Conservation (phyloP, 306 rosid species). For the Crotalaria pallida region DNA sequence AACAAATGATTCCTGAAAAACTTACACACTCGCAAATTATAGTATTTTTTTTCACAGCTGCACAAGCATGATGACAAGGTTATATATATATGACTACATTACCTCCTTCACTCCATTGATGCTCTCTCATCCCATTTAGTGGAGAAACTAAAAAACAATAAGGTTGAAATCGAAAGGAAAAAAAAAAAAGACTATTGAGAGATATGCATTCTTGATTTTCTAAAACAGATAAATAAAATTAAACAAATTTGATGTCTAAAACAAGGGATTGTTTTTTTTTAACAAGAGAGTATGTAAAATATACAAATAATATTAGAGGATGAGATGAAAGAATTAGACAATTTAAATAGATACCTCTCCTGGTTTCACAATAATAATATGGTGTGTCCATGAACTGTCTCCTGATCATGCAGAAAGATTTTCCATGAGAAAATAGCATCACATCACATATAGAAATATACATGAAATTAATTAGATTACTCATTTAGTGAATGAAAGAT, state of each 20-base stretch:
- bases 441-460: neutral
- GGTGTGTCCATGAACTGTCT: slow-evolving; percentile 41
- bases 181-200: no score
- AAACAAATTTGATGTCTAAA: no score
- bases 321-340: no score
- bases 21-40: neutral
- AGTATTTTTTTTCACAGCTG: neutral
- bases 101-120: no score
- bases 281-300: no score
- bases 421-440: neutral
- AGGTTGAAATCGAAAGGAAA: no score
- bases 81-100: no score
- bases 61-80: neutral
- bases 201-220: no score
- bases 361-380: slow-evolving; percentile 58
- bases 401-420: slow-evolving; percentile 40
- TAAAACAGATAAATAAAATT: no score
- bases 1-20: neutral
- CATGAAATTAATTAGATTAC: neutral
- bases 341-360: slow-evolving; percentile 58
- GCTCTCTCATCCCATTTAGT: no score
- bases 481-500: neutral
- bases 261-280: neutral
- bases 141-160: no score
- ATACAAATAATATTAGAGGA: no score